Base-by-base conservation (phyloP, 192 early-diverging fungal genomes). In the Coemansia biformis region DNA sequence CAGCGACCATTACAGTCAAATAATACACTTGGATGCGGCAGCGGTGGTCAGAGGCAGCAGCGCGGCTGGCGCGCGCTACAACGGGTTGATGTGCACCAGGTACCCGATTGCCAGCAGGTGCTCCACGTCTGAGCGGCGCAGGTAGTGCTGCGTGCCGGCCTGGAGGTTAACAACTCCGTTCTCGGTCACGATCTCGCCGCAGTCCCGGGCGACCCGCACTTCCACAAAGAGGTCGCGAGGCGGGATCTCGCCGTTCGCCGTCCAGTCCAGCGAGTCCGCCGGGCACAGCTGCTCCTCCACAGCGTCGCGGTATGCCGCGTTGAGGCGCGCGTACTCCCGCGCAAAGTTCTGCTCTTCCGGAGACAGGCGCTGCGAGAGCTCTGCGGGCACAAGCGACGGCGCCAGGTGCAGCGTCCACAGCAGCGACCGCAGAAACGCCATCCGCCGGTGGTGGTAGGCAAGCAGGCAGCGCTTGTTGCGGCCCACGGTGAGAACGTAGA, bases 161-260 rank as follows among this genome's bases (percentile, higher is more conserved):
- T 79, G 81, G 24, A 98, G 66, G 44, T 80, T 79, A 32, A 93
- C 78, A 1, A 81, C 67, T 0, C 96, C 93, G 51, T 75, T 85
- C 45, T 96, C 92, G 0, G 91, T 90, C 41, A 86, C 79, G 32
- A 96, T 83, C 65, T 96, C 90, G 33, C 96, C 96, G 55, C 83
- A 85, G 43, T 96, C 91, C 43, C 78, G 80, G 36, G 90, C 29
- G 2, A 96, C 96, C 2, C 93, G 63, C 21, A 98, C 87, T 48
- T 89, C 88, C n/a, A 93, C 85, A 70, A 88, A 93, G 51, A 94
- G 54, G 55, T 98, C 93, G 53, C 81, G 79, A 7, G 96, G 96
- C 26, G 96, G 96, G 0, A 83, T 57, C 32, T 90, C 74, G 32
- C 84, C 80, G 8, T 83, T 82, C 0, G 83, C 77, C 2, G 78